Conservation (phyloP, 106 monocot species). For the Dioscorea dumetorum region DNA sequence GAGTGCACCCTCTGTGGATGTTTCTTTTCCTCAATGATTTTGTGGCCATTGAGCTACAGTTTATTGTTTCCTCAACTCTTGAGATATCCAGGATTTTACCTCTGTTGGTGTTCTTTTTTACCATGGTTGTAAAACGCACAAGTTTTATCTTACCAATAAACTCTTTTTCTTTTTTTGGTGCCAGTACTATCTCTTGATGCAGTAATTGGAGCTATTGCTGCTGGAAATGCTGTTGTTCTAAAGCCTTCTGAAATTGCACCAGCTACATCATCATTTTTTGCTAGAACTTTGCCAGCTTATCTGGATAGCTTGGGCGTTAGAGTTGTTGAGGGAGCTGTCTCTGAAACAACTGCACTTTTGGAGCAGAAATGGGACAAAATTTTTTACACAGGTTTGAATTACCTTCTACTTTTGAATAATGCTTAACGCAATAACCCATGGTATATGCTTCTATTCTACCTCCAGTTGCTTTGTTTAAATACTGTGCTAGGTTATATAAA, state of each 20-base stretch:
- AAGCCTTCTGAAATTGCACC: conserved; percentile 58
- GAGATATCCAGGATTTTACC: no score
- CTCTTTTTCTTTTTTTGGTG: background rate
- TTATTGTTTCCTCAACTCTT: no score
- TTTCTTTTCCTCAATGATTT: no score
- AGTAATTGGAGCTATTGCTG: conserved; percentile 59
- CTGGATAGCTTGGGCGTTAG: conserved; percentile 55
- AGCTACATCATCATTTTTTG: conserved; percentile 44
- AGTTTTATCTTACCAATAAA: background rate
- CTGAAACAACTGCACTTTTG: conserved; percentile 63
- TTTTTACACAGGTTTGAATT: conserved; percentile 61
- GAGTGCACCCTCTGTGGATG: no score
- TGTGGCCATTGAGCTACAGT: no score
- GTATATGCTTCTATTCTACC: no score
- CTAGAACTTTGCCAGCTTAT: conserved; percentile 46
- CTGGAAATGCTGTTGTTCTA: conserved; percentile 58
- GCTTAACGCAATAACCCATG: no score
- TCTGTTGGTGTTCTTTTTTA: no score
- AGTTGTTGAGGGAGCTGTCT: conserved; percentile 69
- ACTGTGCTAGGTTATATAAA: no score
- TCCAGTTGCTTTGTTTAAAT: no score
- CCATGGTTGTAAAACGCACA: no score
- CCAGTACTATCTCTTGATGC: conserved; percentile 51
- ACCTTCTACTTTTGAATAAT: no score
- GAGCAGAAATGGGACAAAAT: conserved; percentile 92